These are phyloP conservation scores for Polytrichum commune DNA, from an alignment of 225 moss, liverwort and hornwort species.

Conservation along the genomic window DNA sequence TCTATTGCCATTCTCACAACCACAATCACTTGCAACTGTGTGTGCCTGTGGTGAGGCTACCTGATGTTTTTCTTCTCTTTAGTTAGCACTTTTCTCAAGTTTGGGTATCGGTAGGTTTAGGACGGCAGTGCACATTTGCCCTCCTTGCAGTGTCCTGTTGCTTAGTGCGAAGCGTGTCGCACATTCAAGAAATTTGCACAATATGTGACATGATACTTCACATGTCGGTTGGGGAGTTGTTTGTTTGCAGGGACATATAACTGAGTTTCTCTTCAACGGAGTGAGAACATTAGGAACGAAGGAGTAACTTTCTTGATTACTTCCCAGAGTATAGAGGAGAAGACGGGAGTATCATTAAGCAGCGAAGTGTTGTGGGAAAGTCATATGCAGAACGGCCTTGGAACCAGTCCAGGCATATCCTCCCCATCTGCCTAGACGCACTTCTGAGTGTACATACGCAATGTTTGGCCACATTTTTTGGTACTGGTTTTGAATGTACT, in stretches of 20 bases:
- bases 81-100: too few relatives aligned
- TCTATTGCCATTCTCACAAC: too few relatives aligned
- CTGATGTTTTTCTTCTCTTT: too few relatives aligned
- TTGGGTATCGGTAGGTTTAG: too few relatives aligned
- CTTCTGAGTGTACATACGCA: conserved; percentile 29
- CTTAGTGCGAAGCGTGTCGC: too few relatives aligned
- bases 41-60: too few relatives aligned
- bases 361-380: conserved; percentile 83
- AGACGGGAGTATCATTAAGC: conserved; percentile 62
- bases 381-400: conserved; percentile 74
- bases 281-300: conserved; percentile 58
- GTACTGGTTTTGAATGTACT: too few relatives aligned
- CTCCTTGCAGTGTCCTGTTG: too few relatives aligned
- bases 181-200: too few relatives aligned
- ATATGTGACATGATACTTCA: too few relatives aligned
- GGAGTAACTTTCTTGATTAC: conserved; percentile 77
- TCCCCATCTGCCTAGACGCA: conserved; percentile 6
- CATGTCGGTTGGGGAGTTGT: conserved; percentile 1
- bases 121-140: too few relatives aligned
- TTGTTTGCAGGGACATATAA: conserved; percentile 65
- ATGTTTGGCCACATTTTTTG: not conserved
- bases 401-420: conserved; percentile 70
- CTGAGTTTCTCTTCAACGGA: conserved; percentile 76
- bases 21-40: too few relatives aligned
- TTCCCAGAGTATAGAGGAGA: conserved; percentile 77